Percentiles rank a stretch among this genome's conserved stretches.
Evolutionary conservation across 345 rosid genomes (phyloP).

Genomic region (Moricandia arvensis): DNA sequence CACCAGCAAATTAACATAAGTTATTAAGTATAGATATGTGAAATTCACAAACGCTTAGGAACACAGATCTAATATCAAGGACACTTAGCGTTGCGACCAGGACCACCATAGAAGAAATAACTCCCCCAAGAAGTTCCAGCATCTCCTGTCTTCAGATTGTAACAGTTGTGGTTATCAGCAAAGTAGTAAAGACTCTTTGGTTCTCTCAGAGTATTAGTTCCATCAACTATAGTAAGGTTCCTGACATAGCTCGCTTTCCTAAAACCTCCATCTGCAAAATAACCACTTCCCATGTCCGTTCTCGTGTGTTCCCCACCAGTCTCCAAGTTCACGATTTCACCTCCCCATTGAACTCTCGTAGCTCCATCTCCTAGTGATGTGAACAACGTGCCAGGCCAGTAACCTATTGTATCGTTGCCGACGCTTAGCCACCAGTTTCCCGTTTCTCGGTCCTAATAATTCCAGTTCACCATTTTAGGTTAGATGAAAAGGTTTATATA

Average conservation of each 20-base stretch:
- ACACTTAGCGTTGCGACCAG: neutral
- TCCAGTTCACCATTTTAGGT: neutral
- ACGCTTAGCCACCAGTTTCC: conserved; percentile 19
- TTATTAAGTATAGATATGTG: neutral
- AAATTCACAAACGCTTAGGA: neutral
- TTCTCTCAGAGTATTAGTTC: neutral
- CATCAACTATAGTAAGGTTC: neutral
- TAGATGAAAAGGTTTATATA: neutral
- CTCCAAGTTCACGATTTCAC: neutral
- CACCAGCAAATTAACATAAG: neutral
- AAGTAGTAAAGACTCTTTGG: neutral
- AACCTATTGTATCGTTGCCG: neutral
- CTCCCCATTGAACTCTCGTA: neutral
- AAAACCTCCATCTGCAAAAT: neutral
- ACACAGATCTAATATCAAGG: neutral
- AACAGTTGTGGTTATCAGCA: conserved; percentile 40
- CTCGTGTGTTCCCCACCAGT: neutral
- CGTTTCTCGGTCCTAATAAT: conserved; percentile 49
- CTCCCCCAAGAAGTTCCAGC: neutral
- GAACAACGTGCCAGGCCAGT: neutral
- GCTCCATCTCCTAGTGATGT: neutral
- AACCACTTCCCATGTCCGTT: neutral
- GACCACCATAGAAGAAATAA: neutral
- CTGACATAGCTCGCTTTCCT: neutral
- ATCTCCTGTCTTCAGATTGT: neutral